phyloP scores from a whole-genome alignment of 148 eudicot species.

The Nyssa sinensis region DNA sequence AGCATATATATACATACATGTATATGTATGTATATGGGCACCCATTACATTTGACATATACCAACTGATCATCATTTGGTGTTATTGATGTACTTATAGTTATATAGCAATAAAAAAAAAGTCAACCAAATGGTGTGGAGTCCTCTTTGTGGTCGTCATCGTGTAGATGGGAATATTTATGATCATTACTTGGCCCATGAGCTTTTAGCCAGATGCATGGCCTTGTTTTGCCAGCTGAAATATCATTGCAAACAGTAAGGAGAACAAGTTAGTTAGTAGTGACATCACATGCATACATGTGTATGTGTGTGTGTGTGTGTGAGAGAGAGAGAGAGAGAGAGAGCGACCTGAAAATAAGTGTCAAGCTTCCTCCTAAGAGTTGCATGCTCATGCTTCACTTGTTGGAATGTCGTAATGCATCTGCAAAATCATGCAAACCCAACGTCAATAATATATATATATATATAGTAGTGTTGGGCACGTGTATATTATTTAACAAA shows the following conservation, averaged over 20 bases:
- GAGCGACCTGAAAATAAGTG: constrained; percentile 50
- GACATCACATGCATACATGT: neutral
- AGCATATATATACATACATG: neutral
- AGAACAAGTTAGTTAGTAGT: neutral
- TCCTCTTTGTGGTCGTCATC: no score
- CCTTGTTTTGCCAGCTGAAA: constrained; percentile 25
- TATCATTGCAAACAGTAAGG: neutral
- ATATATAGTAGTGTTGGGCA: no score
- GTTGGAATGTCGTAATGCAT: constrained; percentile 61
- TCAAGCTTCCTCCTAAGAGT: constrained; percentile 64
- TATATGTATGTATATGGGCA: neutral
- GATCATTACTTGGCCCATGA: no score
- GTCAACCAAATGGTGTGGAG: no score
- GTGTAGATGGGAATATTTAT: no score
- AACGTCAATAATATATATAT: no score
- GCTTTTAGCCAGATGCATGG: neutral
- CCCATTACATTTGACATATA: no score
- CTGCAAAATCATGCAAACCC: constrained; percentile 25
- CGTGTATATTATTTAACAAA: no score
- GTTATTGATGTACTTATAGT: no score
- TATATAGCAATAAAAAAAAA: no score
- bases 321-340: constrained; percentile 1
- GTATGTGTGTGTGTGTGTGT: neutral
- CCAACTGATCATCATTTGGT: no score
- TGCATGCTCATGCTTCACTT: constrained; percentile 61